Evolutionary conservation across 2,329 filamentous ascomycete genomes (phyloP).

Genomic region (Phaeosphaeriaceae sp.): DNA sequence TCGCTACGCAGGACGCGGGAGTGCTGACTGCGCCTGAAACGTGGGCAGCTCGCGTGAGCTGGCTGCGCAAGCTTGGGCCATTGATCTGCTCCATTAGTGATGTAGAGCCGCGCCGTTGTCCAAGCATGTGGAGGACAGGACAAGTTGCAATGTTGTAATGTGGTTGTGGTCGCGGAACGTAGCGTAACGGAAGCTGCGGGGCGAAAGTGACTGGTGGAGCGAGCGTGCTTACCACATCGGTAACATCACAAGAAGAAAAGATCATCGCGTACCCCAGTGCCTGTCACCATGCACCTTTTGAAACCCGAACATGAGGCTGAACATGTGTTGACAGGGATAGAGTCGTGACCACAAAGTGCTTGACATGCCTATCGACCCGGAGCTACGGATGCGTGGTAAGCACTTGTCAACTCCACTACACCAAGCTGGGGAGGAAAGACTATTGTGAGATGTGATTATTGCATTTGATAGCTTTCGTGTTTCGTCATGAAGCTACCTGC

Average conservation of each 20-base stretch:
- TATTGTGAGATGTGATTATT: not conserved
- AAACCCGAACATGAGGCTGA: slow-evolving; percentile 3
- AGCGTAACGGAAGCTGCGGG: not conserved
- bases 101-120: not conserved
- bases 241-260: not conserved
- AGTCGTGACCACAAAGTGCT: not conserved
- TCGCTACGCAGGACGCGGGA: slow-evolving; percentile 8
- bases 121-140: not conserved
- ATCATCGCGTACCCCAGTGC: not conserved
- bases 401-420: slow-evolving; percentile 1
- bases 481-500: slow-evolving; percentile 26
- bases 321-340: not conserved
- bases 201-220: not conserved
- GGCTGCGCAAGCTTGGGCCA: slow-evolving; percentile 1
- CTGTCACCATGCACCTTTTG: not conserved
- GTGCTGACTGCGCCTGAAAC: slow-evolving; percentile 17
- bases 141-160: not conserved
- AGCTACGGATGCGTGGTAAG: slow-evolving; percentile 1
- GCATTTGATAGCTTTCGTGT: slow-evolving; percentile 8
- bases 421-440: not conserved
- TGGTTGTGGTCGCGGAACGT: not conserved
- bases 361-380: not conserved
- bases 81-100: not conserved
- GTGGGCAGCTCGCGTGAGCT: slow-evolving; percentile 4
- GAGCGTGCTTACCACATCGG: not conserved